A percentile compares a stretch with the other conserved stretches of the same genome.
phyloP scores from a whole-genome alignment of 1,284 basidiomycete genomes.

The Farysia itapuensis region DNA sequence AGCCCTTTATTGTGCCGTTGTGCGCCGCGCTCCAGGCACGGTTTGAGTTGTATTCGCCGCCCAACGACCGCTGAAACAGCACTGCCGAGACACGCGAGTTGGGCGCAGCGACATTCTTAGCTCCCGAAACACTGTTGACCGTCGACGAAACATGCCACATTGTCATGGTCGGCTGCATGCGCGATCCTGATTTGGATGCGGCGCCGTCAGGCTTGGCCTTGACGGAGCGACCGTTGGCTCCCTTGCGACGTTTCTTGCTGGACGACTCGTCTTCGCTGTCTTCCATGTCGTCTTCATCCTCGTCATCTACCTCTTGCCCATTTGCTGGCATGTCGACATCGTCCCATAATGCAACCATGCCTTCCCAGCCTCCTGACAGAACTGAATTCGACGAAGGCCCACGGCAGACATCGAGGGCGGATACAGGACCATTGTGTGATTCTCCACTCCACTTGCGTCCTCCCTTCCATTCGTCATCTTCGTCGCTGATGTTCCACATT shows the following conservation, averaged over 20 bases:
- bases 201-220: background rate
- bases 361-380: conserved; percentile 52
- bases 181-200: background rate
- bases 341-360: conserved; percentile 50
- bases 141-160: conserved; percentile 5
- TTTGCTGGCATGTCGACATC: conserved; percentile 2
- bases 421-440: conserved; percentile 36
- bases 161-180: conserved; percentile 1
- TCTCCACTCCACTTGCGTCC: conserved; percentile 15
- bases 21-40: conserved; percentile 43
- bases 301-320: conserved; percentile 4
- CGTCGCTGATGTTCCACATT: conserved; percentile 31
- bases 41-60: conserved; percentile 10
- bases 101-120: conserved; percentile 29
- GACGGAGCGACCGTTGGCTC: conserved; percentile 8
- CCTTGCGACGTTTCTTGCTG: conserved; percentile 17
- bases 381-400: conserved; percentile 14
- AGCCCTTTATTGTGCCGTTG: conserved; percentile 50
- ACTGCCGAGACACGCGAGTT: conserved; percentile 36
- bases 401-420: conserved; percentile 21
- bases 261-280: conserved; percentile 9
- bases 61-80: conserved; percentile 19
- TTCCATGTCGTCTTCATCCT: conserved; percentile 7
- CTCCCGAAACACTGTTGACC: conserved; percentile 12
- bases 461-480: conserved; percentile 9